Evolutionary conservation across 371 early-diverging fungal genomes (phyloP).

Genomic region (Mortierella sp.): DNA sequence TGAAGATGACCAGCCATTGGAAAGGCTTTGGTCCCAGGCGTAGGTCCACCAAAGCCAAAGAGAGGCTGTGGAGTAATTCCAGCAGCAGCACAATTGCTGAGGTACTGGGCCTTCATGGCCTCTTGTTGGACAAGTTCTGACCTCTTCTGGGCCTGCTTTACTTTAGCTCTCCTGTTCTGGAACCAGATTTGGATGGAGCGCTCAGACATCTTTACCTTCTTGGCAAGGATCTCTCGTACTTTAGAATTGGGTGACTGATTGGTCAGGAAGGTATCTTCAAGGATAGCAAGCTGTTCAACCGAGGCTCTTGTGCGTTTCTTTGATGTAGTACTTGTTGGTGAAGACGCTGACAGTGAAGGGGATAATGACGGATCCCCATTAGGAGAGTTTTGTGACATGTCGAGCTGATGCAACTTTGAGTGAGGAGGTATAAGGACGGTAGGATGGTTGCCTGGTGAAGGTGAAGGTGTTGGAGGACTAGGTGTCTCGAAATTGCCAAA

Average conservation of each 20-base stretch:
- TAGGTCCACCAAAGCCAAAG: conserved; percentile 27
- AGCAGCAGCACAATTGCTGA: conserved; percentile 44
- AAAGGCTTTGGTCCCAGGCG: conserved; percentile 31
- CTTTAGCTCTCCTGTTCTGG: conserved; percentile 98
- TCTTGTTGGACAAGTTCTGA: conserved; percentile 69
- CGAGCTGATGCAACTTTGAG: conserved; percentile 42
- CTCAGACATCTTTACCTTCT: conserved; percentile 91
- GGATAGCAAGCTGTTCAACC: conserved; percentile 76
- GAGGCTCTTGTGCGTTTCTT: conserved; percentile 83
- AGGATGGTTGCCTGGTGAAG: conserved; percentile 55
- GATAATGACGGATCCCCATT: conserved; percentile 49
- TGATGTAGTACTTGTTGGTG: conserved; percentile 52
- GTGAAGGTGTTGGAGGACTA: conserved; percentile 54
- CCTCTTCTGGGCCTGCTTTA: conserved; percentile 77
- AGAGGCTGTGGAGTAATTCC: conserved; percentile 48
- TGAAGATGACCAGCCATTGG: conserved; percentile 49
- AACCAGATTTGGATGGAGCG: conserved; percentile 99
- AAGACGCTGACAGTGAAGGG: conserved; percentile 48
- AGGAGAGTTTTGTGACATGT: conserved; percentile 57
- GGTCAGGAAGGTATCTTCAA: conserved; percentile 80
- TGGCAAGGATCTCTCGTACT: conserved; percentile 88
- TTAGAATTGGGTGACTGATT: conserved; percentile 82
- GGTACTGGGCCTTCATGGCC: conserved; percentile 57
- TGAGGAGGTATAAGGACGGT: conserved; percentile 52
- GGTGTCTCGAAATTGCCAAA: conserved; percentile 51